These are phyloP conservation scores for Allomyces macrogynus DNA, from an alignment of 192 early-diverging fungal species.

Conservation along the genomic window DNA sequence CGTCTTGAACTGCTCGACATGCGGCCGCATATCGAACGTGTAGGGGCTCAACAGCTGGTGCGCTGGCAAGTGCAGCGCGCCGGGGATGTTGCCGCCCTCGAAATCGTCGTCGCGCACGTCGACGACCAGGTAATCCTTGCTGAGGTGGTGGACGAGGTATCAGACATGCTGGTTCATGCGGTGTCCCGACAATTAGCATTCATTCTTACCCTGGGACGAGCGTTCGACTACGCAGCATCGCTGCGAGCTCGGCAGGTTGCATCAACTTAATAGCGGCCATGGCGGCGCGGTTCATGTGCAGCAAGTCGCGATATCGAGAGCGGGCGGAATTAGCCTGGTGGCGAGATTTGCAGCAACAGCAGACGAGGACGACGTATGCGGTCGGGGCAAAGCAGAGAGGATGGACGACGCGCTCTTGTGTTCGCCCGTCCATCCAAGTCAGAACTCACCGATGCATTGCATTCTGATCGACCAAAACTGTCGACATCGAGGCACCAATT, in stretches of 20 bases:
- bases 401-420: too few relatives aligned
- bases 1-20: too few relatives aligned
- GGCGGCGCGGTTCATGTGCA: not conserved
- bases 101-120: slow-evolving; percentile 4
- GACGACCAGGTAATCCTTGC: not conserved
- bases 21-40: not conserved
- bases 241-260: not conserved
- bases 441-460: too few relatives aligned
- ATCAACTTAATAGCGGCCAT: not conserved
- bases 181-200: too few relatives aligned
- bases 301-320: too few relatives aligned
- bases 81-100: slow-evolving; percentile 1
- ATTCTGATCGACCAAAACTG: not conserved
- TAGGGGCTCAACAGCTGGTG: not conserved
- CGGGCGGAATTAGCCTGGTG: too few relatives aligned
- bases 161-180: not conserved
- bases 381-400: too few relatives aligned
- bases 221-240: not conserved
- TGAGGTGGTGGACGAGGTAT: not conserved
- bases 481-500: not conserved
- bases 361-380: too few relatives aligned
- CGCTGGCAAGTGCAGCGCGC: not conserved
- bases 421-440: too few relatives aligned
- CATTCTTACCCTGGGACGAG: not conserved
- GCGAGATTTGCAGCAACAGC: too few relatives aligned